Conservation (phyloP, 1,284 basidiomycete species). For the Ceratobasidium theobromae region DNA sequence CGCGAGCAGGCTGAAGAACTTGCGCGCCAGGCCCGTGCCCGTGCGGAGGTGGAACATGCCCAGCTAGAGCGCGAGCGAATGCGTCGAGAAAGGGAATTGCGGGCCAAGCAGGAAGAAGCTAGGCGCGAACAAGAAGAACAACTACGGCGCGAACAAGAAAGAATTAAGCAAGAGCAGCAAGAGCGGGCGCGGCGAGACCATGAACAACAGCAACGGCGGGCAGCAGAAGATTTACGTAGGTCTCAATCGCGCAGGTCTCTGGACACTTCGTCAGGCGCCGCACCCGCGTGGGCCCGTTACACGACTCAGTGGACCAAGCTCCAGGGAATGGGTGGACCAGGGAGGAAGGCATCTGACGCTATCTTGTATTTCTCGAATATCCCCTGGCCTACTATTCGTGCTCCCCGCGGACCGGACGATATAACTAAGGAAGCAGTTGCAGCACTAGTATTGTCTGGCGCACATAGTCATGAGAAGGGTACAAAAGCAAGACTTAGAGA, state of each 20-base stretch:
- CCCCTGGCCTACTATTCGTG: slow-evolving; percentile 24
- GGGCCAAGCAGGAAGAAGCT: slow-evolving; percentile 13
- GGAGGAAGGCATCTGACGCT: background rate
- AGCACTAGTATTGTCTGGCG: background rate
- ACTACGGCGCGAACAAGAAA: slow-evolving; percentile 7
- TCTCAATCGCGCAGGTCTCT: background rate
- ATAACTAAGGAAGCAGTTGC: slow-evolving; percentile 20
- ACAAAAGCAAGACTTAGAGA: slow-evolving; percentile 17
- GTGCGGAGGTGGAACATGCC: slow-evolving; percentile 18
- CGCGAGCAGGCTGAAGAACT: background rate
- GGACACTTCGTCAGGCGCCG: background rate
- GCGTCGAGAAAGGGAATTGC: slow-evolving; percentile 19
- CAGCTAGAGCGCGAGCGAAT: background rate
- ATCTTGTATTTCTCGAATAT: slow-evolving; percentile 16
- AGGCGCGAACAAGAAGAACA: slow-evolving; percentile 10
- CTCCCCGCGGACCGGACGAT: background rate
- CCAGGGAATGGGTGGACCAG: slow-evolving; percentile 1
- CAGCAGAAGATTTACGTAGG: background rate
- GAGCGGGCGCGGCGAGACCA: slow-evolving; percentile 8
- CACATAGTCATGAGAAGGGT: slow-evolving; percentile 1
- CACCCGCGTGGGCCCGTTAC: slow-evolving; percentile 21
- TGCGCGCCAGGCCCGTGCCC: slow-evolving; percentile 15
- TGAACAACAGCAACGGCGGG: slow-evolving; percentile 12
- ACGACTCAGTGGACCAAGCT: slow-evolving; percentile 12
- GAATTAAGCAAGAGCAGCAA: background rate